phyloP scores from a whole-genome alignment of 2,329 filamentous ascomycete species.

The Pseudopithomyces maydicus region DNA sequence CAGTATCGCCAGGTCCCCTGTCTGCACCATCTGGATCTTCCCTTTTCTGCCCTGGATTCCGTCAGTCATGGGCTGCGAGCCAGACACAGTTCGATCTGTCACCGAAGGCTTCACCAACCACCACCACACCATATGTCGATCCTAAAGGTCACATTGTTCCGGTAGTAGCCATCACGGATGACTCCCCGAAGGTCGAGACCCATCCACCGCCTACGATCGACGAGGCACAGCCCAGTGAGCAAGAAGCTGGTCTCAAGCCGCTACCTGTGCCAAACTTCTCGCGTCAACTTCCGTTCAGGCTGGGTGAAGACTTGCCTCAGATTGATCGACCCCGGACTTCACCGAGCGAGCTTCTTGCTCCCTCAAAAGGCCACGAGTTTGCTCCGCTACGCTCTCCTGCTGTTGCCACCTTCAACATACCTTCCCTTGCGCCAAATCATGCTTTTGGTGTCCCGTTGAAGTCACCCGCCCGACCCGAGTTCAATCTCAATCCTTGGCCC shows the following conservation, averaged over 20 bases:
- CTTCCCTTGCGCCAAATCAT: slow-evolving; percentile 22
- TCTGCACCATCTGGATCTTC: slow-evolving; percentile 43
- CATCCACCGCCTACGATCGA: slow-evolving; percentile 9
- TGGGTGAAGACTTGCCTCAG: slow-evolving; percentile 20
- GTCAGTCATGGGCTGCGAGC: slow-evolving; percentile 48
- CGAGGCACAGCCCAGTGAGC: slow-evolving; percentile 16
- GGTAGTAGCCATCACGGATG: slow-evolving; percentile 39
- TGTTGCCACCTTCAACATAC: slow-evolving; percentile 14
- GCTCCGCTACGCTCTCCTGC: slow-evolving; percentile 35
- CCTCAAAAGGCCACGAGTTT: slow-evolving; percentile 26
- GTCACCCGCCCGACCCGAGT: slow-evolving; percentile 37
- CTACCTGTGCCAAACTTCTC: slow-evolving; percentile 44
- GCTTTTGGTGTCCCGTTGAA: slow-evolving; percentile 25
- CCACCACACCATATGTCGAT: slow-evolving; percentile 41
- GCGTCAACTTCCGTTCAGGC: slow-evolving; percentile 41
- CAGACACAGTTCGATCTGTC: slow-evolving; percentile 41
- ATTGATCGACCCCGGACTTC: slow-evolving; percentile 16
- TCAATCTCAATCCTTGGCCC: slow-evolving; percentile 36
- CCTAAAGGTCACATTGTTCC: slow-evolving; percentile 44
- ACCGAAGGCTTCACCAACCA: slow-evolving; percentile 34
- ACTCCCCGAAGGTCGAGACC: slow-evolving; percentile 18
- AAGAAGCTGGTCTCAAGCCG: slow-evolving; percentile 19
- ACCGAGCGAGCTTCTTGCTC: slow-evolving; percentile 20
- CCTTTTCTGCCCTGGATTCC: slow-evolving; percentile 41
- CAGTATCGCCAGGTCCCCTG: slow-evolving; percentile 49